Conservation (phyloP, 176 grass and related monocot species). For the Triticum timopheevii region DNA sequence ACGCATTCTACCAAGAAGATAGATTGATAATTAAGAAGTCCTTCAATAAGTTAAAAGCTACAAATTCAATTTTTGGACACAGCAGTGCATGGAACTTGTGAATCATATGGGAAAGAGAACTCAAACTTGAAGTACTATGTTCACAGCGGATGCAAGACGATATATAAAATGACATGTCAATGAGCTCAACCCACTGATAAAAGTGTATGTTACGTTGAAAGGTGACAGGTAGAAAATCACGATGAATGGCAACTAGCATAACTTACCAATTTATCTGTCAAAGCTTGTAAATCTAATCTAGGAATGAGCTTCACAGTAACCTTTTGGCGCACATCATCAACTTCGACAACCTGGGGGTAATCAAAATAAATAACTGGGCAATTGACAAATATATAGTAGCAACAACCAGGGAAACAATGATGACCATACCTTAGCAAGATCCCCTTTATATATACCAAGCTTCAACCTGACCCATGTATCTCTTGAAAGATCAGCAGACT, state of each 20-base stretch:
- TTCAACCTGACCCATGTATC: conserved; percentile 89
- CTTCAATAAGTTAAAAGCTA: background rate
- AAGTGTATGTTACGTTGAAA: conserved; percentile 2
- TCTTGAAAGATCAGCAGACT: conserved; percentile 61
- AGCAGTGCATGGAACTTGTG: background rate
- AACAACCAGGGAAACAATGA: background rate
- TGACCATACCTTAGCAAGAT: conserved; percentile 75
- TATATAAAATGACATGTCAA: background rate
- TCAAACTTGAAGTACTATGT: background rate
- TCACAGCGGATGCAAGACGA: conserved; percentile 9
- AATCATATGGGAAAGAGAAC: conserved; percentile 2
- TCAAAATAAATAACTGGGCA: conserved; percentile 14
- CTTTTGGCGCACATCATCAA: conserved; percentile 69
- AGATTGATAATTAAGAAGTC: background rate
- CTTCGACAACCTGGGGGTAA: conserved; percentile 70
- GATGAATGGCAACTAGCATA: conserved; percentile 3
- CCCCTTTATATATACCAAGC: conserved; percentile 77
- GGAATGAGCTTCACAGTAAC: conserved; percentile 85
- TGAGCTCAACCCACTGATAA: background rate
- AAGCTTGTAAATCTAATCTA: conserved; percentile 77
- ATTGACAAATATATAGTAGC: background rate
- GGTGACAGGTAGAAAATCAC: background rate
- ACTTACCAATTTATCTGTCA: conserved; percentile 72
- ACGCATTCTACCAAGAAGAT: background rate
- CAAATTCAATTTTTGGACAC: background rate